phyloP scores from a whole-genome alignment of 371 early-diverging fungal genomes.

The Fennellomyces sp. region DNA sequence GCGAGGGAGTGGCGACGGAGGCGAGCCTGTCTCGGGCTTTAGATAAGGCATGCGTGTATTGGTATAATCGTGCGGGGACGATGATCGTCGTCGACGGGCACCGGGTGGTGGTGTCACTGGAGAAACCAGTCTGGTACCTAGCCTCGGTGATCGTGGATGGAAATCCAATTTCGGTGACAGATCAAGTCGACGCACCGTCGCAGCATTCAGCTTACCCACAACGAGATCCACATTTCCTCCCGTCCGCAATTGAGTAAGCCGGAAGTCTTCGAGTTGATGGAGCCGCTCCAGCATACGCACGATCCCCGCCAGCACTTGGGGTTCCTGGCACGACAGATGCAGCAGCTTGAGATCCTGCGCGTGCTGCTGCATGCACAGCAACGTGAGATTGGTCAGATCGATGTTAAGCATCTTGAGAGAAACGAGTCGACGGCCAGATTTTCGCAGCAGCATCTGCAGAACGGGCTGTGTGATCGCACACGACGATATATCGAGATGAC shows the following conservation, averaged over 20 bases:
- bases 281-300: conserved; percentile 18
- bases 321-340: conserved; percentile 38
- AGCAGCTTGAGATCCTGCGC: conserved; percentile 23
- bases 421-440: conserved; percentile 14
- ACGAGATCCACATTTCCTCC: conserved; percentile 34
- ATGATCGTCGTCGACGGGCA: not conserved
- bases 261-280: conserved; percentile 28
- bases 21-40: not conserved
- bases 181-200: conserved; percentile 23
- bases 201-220: conserved; percentile 16
- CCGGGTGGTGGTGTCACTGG: not conserved
- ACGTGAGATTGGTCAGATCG: conserved; percentile 29
- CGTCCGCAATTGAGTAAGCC: conserved; percentile 34
- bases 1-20: conserved; percentile 2
- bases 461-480: conserved; percentile 28
- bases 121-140: not conserved
- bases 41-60: no score
- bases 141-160: conserved; percentile 23
- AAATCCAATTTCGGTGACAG: conserved; percentile 28
- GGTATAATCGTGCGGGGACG: not conserved
- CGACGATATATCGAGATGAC: conserved; percentile 40
- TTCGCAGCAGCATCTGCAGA: conserved; percentile 29
- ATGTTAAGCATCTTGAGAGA: conserved; percentile 48
- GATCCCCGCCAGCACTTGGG: conserved; percentile 16
- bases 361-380: conserved; percentile 24